Conservation (phyloP, 495 filamentous ascomycete genomes). For the Parathielavia hyrcaniae region DNA sequence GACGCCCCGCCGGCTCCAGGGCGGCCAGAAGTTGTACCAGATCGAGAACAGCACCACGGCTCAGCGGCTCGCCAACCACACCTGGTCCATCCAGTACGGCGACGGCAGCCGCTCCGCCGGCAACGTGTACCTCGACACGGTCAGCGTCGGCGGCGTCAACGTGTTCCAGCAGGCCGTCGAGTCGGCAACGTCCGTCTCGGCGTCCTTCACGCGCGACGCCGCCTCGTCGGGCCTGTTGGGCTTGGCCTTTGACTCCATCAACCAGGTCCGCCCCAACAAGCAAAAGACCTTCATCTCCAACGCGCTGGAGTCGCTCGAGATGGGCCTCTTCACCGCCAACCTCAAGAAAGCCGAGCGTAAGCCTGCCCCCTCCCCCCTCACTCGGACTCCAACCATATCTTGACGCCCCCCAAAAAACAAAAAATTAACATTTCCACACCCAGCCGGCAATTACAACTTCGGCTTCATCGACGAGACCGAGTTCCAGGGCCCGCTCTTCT, state of each 20-base stretch:
- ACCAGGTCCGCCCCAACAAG: slow-evolving; percentile 56
- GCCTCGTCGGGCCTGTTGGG: slow-evolving; percentile 65
- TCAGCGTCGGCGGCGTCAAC: slow-evolving; percentile 64
- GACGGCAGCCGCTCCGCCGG: slow-evolving; percentile 65
- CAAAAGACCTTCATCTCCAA: slow-evolving; percentile 74
- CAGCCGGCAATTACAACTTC: slow-evolving; percentile 34
- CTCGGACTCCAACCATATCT: too few species aligned
- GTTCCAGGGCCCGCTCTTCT: slow-evolving; percentile 57
- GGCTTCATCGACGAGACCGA: slow-evolving; percentile 38
- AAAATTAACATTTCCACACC: slow-evolving; percentile 54
- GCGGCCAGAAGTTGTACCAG: slow-evolving; percentile 53
- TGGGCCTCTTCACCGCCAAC: slow-evolving; percentile 65
- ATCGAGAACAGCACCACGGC: slow-evolving; percentile 45
- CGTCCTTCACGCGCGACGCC: slow-evolving; percentile 56
- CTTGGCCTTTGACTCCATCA: slow-evolving; percentile 66
- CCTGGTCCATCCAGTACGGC: slow-evolving; percentile 68
- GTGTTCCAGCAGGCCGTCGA: slow-evolving; percentile 66
- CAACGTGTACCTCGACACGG: slow-evolving; percentile 68
- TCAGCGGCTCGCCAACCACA: slow-evolving; percentile 45
- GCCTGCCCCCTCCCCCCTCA: neutral
- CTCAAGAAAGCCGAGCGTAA: slow-evolving; percentile 49
- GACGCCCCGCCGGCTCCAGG: slow-evolving; percentile 37
- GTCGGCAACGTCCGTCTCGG: slow-evolving; percentile 58
- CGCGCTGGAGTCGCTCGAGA: slow-evolving; percentile 52
- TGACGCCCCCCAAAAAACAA: slow-evolving; percentile 54